Evolutionary conservation across 495 filamentous ascomycete species (phyloP), one percentile per base, ranked within the genome.

Genomic region (Emericellopsis terricola): DNA sequence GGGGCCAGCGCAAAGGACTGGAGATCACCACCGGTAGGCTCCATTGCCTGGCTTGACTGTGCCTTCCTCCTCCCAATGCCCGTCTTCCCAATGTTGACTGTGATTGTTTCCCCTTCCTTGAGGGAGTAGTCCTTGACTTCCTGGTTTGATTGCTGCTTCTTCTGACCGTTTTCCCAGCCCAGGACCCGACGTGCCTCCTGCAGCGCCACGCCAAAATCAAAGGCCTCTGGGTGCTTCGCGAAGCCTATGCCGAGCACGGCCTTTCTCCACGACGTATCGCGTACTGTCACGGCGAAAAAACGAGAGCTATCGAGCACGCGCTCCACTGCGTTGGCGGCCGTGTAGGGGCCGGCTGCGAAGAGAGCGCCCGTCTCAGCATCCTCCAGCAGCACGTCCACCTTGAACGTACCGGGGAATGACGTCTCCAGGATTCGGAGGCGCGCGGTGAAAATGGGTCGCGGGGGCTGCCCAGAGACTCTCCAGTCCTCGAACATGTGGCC

Each of bases 81-180:
- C 19, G 48, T 53, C 8, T 57, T 65, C 21, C 71, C 76, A 38
- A 85, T 55, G 49, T 79, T 81, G 30, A 89, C 71, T 26, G 73
- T 78, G 33, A 89, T 87, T 2, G 77, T 87, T 61, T 89, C 76
- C 8, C 81, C 81, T 38, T 82, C 78, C 55, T 87, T 87, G 30
- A 89, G 45, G 37, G 74, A 78, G 41, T 76, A 81, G 48, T 86
- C 81, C 55, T 76, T 79, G 40, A 58, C 59, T 39, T 62, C 62
- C 30, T 55, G 45, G n/a, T 35, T 40, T n/a, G n/a, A n/a, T 46
- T 39, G 16, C 34, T 51, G 47, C 16, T 34, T 34, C 19, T 37
- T 38, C 47, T 39, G 16, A 29, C 41, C 34, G 36, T 42, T 41
- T 19, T 44, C 41, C 28, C 65, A 41, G 1, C 64, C 67, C 14